Evolutionary conservation across 768 basidiomycete genomes (phyloP).

Genomic region (Megacollybia marginata): DNA sequence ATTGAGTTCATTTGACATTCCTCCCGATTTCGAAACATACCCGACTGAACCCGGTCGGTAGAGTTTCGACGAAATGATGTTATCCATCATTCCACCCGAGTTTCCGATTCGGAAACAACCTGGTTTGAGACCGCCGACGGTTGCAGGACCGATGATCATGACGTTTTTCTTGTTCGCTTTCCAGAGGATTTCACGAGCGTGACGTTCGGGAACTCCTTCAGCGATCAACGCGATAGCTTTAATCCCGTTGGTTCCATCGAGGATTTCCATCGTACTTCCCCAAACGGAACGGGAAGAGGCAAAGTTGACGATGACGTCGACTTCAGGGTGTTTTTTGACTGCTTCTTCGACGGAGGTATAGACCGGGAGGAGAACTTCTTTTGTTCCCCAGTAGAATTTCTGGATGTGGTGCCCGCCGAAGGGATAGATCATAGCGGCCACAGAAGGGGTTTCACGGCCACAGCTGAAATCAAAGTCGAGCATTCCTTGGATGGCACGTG

Average conservation of each 20-base stretch:
- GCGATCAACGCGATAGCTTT: constrained; percentile 85
- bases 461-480: constrained; percentile 99
- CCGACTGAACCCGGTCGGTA: constrained; percentile 97
- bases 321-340: constrained; percentile 90
- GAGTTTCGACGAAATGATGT: constrained; percentile 97
- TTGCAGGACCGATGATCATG: constrained; percentile 91
- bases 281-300: constrained; percentile 92
- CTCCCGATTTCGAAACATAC: constrained; percentile 98
- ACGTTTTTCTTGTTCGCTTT: constrained; percentile 73
- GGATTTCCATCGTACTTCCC: constrained; percentile 87
- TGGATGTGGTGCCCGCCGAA: constrained; percentile 99
- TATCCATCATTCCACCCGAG: constrained; percentile 99
- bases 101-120: constrained; percentile 99
- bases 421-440: constrained; percentile 99
- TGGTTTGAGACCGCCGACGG: constrained; percentile 99
- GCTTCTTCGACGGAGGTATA: constrained; percentile 64
- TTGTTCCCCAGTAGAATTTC: constrained; percentile 99
- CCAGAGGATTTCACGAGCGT: constrained; percentile 93
- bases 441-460: constrained; percentile 82
- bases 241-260: constrained; percentile 41
- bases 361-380: constrained; percentile 91
- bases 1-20: constrained; percentile 99
- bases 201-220: constrained; percentile 97
- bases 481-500: constrained; percentile 95
- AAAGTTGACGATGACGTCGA: constrained; percentile 98